A percentile compares a stretch with the other conserved stretches of the same genome.
phyloP scores from a whole-genome alignment of 2,329 filamentous ascomycete species.

The Boeremia lycopersici region DNA sequence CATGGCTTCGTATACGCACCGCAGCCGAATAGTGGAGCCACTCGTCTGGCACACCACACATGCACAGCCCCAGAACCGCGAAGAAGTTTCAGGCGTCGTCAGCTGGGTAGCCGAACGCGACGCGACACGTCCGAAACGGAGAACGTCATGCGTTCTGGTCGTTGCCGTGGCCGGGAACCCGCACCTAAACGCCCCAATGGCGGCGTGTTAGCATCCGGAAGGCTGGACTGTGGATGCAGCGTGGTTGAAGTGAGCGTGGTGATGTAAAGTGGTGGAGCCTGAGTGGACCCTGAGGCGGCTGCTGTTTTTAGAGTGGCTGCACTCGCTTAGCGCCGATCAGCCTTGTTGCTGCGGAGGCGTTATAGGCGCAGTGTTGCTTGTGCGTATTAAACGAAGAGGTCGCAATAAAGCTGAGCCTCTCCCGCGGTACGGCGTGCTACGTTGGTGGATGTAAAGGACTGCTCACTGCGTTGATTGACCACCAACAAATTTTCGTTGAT shows the following conservation, averaged over 20 bases:
- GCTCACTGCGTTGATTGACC: not conserved
- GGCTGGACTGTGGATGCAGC: constrained; percentile 8
- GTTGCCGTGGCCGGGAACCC: not conserved
- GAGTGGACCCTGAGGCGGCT: constrained; percentile 12
- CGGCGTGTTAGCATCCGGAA: constrained; percentile 9
- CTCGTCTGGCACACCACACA: constrained; percentile 18
- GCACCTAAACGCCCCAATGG: constrained; percentile 1
- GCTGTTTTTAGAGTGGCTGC: constrained; percentile 18
- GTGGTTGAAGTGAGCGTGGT: constrained; percentile 10
- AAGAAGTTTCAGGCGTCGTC: constrained; percentile 45
- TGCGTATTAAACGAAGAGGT: constrained; percentile 8
- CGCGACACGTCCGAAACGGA: constrained; percentile 38
- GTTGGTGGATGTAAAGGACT: not conserved
- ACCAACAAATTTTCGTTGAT: constrained; percentile 2
- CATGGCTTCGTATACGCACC: constrained; percentile 16
- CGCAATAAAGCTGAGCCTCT: constrained; percentile 5
- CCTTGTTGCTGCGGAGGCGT: constrained; percentile 1
- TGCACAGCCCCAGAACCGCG: constrained; percentile 32
- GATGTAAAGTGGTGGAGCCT: constrained; percentile 10
- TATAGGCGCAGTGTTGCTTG: constrained; percentile 3
- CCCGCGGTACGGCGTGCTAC: not conserved
- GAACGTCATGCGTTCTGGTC: constrained; percentile 12
- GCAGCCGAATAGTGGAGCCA: constrained; percentile 15
- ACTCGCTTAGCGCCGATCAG: constrained; percentile 9
- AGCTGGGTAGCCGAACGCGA: constrained; percentile 29